These are phyloP conservation scores for Cudoniella acicularis DNA, from an alignment of 495 filamentous ascomycete species.

Conservation along the genomic window DNA sequence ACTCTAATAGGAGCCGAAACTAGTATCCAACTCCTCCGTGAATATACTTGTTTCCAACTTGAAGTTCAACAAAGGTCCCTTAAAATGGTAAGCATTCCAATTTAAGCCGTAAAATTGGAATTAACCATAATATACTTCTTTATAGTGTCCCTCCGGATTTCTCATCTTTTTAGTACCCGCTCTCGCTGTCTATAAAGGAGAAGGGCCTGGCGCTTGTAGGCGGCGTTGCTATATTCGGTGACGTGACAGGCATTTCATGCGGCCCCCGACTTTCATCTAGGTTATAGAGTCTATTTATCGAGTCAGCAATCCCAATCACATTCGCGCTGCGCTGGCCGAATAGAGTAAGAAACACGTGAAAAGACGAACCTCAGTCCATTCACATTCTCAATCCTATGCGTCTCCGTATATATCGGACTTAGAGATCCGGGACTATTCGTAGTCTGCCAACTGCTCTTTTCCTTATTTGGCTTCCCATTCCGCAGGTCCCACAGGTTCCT, in stretches of 20 bases:
- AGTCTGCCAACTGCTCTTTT: no score
- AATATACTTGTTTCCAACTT: constrained; percentile 1
- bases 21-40: constrained; percentile 1
- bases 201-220: constrained; percentile 2
- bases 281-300: neutral
- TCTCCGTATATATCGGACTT: no score
- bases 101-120: constrained; percentile 1
- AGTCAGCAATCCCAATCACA: constrained; percentile 3
- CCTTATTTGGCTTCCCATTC: no score
- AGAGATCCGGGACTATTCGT: no score
- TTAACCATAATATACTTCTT: neutral
- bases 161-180: constrained; percentile 4
- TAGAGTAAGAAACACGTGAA: no score
- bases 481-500: no score
- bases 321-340: constrained; percentile 2
- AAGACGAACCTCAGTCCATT: no score
- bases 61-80: neutral
- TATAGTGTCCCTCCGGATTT: constrained; percentile 1
- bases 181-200: constrained; percentile 5
- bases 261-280: constrained; percentile 2
- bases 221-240: constrained; percentile 1
- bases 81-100: neutral
- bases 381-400: no score
- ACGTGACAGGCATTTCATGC: neutral
- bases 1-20: constrained; percentile 1